Evolutionary conservation across 495 filamentous ascomycete species (phyloP).

Genomic region (Xylaria nigripes): DNA sequence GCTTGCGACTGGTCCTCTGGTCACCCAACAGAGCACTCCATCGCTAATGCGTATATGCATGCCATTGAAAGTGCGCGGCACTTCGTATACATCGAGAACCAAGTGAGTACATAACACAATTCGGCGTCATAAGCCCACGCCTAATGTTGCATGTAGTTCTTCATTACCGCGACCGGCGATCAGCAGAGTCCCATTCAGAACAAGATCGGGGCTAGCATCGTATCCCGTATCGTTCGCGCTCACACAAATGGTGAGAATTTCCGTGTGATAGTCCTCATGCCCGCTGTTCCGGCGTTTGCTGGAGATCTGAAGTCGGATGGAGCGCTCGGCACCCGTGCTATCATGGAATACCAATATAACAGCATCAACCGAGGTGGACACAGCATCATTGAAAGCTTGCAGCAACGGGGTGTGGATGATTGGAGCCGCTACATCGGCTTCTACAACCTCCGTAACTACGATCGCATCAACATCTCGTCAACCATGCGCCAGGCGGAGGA

Average conservation of each 20-base stretch:
- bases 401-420: conserved; percentile 59
- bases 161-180: conserved; percentile 81
- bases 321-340: conserved; percentile 77
- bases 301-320: conserved; percentile 76
- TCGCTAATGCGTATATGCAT: conserved; percentile 80
- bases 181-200: conserved; percentile 75
- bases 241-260: conserved; percentile 63
- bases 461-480: conserved; percentile 70
- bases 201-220: conserved; percentile 79
- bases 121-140: not conserved
- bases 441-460: conserved; percentile 91
- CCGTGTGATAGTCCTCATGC: conserved; percentile 80
- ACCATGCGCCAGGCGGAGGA: conserved; percentile 58
- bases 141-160: conserved; percentile 53
- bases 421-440: conserved; percentile 78
- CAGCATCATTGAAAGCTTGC: conserved; percentile 75
- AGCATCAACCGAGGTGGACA: conserved; percentile 79
- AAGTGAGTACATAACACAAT: conserved; percentile 31
- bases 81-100: conserved; percentile 93
- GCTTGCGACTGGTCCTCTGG: conserved; percentile 67
- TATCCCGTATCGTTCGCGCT: conserved; percentile 78
- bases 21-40: conserved; percentile 67
- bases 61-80: conserved; percentile 73
- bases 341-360: conserved; percentile 94
- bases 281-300: conserved; percentile 82